Conservation (phyloP, 208 protist species). For the Trypanosoma vivax region DNA sequence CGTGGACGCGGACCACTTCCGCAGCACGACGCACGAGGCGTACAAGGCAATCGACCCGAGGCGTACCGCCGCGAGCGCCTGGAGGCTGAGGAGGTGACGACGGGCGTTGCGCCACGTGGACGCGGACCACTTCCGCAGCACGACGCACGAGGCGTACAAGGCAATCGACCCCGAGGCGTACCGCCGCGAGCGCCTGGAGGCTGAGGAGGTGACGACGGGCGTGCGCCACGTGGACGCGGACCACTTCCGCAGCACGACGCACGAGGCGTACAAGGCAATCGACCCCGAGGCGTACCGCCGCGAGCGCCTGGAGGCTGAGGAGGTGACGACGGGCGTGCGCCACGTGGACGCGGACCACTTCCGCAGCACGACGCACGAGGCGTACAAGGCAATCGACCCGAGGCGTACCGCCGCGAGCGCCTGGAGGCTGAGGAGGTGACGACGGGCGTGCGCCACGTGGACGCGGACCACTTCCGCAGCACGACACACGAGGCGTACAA, state of each 20-base stretch:
- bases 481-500: not conserved
- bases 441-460: constrained; percentile 12
- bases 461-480: constrained; percentile 3
- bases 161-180: too few species aligned
- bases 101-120: too few species aligned
- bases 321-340: constrained; percentile 2
- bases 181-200: too few species aligned
- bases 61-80: too few species aligned
- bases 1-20: too few species aligned
- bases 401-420: not conserved
- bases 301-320: not conserved
- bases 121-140: constrained; percentile 60
- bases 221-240: constrained; percentile 6
- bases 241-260: constrained; percentile 15
- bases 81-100: too few species aligned
- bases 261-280: constrained; percentile 16
- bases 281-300: not conserved
- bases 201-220: constrained; percentile 1
- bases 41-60: too few species aligned
- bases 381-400: constrained; percentile 15
- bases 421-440: not conserved
- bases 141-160: constrained; percentile 30
- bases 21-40: too few species aligned
- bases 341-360: constrained; percentile 13
- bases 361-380: constrained; percentile 17